Conservation (phyloP, 495 filamentous ascomycete genomes). For the Clohesyomyces aquaticus region DNA sequence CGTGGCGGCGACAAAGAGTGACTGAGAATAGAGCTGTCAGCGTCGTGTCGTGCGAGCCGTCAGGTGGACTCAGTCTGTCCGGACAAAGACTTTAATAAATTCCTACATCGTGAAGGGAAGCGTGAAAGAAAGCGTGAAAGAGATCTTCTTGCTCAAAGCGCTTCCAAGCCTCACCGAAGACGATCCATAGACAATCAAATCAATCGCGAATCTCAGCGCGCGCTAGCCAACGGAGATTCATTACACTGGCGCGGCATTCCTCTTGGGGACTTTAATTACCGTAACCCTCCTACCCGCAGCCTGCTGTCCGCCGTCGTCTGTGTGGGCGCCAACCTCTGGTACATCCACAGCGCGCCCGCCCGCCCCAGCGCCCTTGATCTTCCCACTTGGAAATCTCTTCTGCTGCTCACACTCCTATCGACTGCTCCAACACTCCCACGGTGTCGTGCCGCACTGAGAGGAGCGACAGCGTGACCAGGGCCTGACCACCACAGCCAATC, state of each 20-base stretch:
- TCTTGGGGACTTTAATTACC: not conserved
- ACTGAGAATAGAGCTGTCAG: conserved; percentile 12
- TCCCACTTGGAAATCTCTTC: conserved; percentile 2
- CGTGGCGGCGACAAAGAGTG: not conserved
- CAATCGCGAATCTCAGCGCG: too few species aligned
- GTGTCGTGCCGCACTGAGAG: conserved; percentile 7
- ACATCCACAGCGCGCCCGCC: not conserved
- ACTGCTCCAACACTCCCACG: not conserved
- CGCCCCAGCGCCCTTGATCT: not conserved
- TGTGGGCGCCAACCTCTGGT: not conserved
- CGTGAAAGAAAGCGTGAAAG: too few species aligned
- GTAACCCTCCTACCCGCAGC: not conserved
- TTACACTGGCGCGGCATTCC: not conserved
- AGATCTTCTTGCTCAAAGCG: too few species aligned
- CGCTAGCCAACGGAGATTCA: not conserved
- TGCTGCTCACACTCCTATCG: not conserved
- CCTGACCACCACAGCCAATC: not conserved
- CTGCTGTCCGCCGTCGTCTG: too few species aligned
- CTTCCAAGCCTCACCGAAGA: too few species aligned
- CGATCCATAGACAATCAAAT: too few species aligned
- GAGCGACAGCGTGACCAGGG: conserved; percentile 9
- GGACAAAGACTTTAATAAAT: too few species aligned
- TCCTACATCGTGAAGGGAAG: too few species aligned
- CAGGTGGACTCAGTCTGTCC: not conserved
- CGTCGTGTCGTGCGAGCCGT: conserved; percentile 1